Conservation (phyloP, 2,329 filamentous ascomycete species). For the Ascochyta lentis region DNA sequence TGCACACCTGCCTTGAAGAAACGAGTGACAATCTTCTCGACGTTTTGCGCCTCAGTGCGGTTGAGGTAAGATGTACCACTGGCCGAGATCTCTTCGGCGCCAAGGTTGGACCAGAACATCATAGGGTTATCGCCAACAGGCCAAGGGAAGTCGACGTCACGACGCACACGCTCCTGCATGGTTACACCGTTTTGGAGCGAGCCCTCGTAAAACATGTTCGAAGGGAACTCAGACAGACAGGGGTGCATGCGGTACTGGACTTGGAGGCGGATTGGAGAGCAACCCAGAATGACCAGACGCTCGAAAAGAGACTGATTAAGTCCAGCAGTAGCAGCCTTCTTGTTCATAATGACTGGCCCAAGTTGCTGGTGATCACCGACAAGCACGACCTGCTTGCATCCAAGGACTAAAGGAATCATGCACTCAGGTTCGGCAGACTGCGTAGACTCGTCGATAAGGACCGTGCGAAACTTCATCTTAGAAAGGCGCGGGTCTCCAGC, state of each 20-base stretch:
- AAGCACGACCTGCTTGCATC: slow-evolving; percentile 98
- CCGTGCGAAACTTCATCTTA: slow-evolving; percentile 98
- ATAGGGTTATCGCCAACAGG: slow-evolving; percentile 92
- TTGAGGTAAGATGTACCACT: slow-evolving; percentile 98
- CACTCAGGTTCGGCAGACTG: slow-evolving; percentile 98
- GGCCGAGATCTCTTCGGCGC: slow-evolving; percentile 96
- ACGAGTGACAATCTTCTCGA: slow-evolving; percentile 96
- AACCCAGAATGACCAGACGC: slow-evolving; percentile 88
- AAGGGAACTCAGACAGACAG: slow-evolving; percentile 94
- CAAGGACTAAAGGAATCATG: slow-evolving; percentile 96
- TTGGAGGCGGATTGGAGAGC: slow-evolving; percentile 89
- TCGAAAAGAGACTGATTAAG: slow-evolving; percentile 99
- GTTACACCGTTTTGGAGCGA: slow-evolving; percentile 96
- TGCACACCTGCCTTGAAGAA: slow-evolving; percentile 99
- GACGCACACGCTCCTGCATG: slow-evolving; percentile 82
- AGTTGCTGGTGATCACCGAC: slow-evolving; percentile 98
- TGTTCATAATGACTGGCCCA: slow-evolving; percentile 99
- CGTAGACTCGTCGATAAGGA: slow-evolving; percentile 96
- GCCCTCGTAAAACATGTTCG: slow-evolving; percentile 99
- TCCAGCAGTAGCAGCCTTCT: slow-evolving; percentile 97
- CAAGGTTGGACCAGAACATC: slow-evolving; percentile 99
- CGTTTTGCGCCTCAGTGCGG: slow-evolving; percentile 93
- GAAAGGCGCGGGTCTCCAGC: slow-evolving; percentile 93
- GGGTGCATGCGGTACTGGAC: slow-evolving; percentile 99
- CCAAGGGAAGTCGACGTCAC: slow-evolving; percentile 98